Evolutionary conservation across 148 eudicot genomes (phyloP), one percentile per base, ranked within the genome.

Genomic region (Amaranthus palmeri): DNA sequence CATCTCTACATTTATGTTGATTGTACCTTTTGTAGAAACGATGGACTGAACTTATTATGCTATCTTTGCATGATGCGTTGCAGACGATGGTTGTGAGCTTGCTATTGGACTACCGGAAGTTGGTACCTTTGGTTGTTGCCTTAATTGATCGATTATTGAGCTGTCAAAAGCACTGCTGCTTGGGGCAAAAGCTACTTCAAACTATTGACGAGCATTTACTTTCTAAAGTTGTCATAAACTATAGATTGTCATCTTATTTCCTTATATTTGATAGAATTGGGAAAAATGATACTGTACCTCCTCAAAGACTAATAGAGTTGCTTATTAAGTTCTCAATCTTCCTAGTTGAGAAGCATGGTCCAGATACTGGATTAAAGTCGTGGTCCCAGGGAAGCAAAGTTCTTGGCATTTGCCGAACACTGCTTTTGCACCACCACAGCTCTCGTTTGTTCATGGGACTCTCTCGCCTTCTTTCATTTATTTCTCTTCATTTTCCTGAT

Each of bases 331-430:
- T 84, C 80, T 74, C 80, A 81, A 54, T 69, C 68, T 84, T 82
- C 69, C 89, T 89, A 66, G 91, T 86, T 62, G 84, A 86, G 77
- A 85, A 86, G 73, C 99, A 91, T 80, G 93, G 92, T 65, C 97
- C 93, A 49, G 88, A 91, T 61, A 77, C 83, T 64, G 96, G 89
- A 73, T 74, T 95, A 75, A 91, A 79, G 79, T 89, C 93, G 73
- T 95, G 99, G 99, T 84, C 85, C 71, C 85, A 82, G 10, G 99
- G 93, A 65, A 95, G 93, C 83, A 88, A 81, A 82, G 88, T 92
- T 77, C 87, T 95, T 40, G 81, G 87, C 48, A 81, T 88, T 64
- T 95, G 99, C 74, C 85, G 97, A 69, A 87, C 88, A 45, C 82
- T 91, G 93, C 83, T 95, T 74, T 85, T 92, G 86, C 89, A 92